Base-by-base conservation (phyloP, 129 eudicot genomes). In the Flaveria linearis region DNA sequence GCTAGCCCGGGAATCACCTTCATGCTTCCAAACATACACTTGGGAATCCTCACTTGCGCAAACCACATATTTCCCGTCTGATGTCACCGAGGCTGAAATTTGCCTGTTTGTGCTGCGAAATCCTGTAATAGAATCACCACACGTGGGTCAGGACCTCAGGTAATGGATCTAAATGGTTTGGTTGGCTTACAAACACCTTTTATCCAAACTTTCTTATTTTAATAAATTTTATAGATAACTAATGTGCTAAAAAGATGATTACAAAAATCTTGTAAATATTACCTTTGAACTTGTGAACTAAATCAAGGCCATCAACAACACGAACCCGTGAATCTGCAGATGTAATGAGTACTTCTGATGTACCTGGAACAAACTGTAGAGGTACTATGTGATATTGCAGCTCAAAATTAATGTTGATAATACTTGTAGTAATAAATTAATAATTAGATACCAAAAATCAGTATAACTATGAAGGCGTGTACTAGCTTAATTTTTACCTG, bases 241-340 rank as follows among this genome's bases (percentile, higher is more conserved):
- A 39, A 7, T 7, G 23, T 65, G 46, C 8, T 16, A n/a, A 8
- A 56, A 70, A 73, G 28, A 58, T 57, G 30, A 61, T 61, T 28
- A 7, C 39, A 75, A 46, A 45, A 12, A 30, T 76, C 20, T 76
- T 13, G 11, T 23, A 14, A 22, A 41, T 36, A 14, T 61, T 82
- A 90, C 98, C 99, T 91, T 94, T 94, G 65, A 94, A 91, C 84
- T 94, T 91, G 85, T 89, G 99, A 74, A 91, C 80, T 80, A 94
- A 83, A 69, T 94, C 94, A 69, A 76, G 79, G 76, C 92, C 97
- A 77, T 94, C 96, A 50, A 94, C 85, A 75, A 94, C 99, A 45
- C 99, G 99, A 72, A 94, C 51, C 60, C 97, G 90, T 43, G 97
- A 94, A 86, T 94, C 99, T 10, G 97, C 99, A 50, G 99, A 94